Evolutionary conservation across 2,329 filamentous ascomycete genomes (phyloP).

Genomic region (Colletotrichum sp.): DNA sequence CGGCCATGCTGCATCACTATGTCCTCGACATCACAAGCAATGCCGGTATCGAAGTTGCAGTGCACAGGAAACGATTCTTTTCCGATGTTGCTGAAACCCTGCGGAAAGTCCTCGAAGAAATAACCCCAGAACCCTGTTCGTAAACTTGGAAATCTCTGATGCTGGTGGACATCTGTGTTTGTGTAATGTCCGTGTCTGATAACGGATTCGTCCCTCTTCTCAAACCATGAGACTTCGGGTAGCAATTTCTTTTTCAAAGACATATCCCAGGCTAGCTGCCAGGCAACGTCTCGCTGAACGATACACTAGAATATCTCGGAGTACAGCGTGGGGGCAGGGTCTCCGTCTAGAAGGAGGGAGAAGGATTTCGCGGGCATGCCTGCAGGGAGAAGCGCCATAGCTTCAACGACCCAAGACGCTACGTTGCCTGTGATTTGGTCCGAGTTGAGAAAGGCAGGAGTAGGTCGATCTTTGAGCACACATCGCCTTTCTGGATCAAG

Average conservation of each 20-base stretch:
- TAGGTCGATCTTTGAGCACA: not conserved
- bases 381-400: not conserved
- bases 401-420: not conserved
- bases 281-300: not conserved
- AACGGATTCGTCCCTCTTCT: not conserved
- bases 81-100: not conserved
- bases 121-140: not conserved
- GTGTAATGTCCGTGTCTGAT: not conserved
- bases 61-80: not conserved
- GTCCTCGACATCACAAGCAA: not conserved
- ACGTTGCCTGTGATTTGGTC: not conserved
- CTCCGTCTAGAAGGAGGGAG: not conserved
- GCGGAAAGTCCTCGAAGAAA: not conserved
- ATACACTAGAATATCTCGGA: not conserved
- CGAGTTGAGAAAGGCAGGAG: not conserved
- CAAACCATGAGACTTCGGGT: not conserved
- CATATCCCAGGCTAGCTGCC: not conserved
- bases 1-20: not conserved
- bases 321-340: not conserved
- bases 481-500: not conserved
- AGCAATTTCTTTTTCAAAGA: not conserved
- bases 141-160: not conserved
- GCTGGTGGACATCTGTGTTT: not conserved
- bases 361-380: not conserved
- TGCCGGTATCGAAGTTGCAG: not conserved